phyloP scores from a whole-genome alignment of 129 eudicot genomes.

The Saussurea involucrata region DNA sequence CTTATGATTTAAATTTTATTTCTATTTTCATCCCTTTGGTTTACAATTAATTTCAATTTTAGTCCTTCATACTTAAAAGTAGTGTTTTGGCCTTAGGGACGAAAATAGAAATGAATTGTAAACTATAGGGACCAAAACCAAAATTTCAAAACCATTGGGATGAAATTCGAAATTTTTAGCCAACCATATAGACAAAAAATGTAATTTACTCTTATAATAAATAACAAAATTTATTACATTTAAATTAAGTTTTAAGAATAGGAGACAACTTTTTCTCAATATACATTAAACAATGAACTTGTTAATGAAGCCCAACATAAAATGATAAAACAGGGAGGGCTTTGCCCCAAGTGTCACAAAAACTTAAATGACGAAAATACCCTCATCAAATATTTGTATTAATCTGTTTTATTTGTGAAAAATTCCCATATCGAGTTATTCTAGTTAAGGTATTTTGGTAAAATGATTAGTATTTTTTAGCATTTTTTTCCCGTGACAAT shows the following conservation, averaged over 20 bases:
- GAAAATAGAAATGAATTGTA: too few relatives aligned
- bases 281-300: neutral
- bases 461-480: neutral
- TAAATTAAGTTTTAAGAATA: neutral
- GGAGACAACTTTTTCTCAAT: neutral
- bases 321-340: neutral
- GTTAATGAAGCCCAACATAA: neutral
- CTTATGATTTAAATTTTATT: too few relatives aligned
- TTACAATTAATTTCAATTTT: too few relatives aligned
- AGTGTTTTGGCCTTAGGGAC: too few relatives aligned
- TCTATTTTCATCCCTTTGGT: too few relatives aligned
- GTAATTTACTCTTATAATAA: too few relatives aligned
- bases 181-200: too few relatives aligned
- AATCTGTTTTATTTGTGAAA: neutral
- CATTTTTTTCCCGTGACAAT: neutral
- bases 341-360: neutral
- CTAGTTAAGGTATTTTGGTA: neutral
- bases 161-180: too few relatives aligned
- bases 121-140: too few relatives aligned
- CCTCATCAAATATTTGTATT: neutral
- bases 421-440: neutral
- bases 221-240: neutral
- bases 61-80: too few relatives aligned
- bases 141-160: too few relatives aligned
- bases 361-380: neutral